Percentiles rank a stretch among this genome's conserved stretches.
These are phyloP conservation scores for Nannizziopsis barbatae DNA, from an alignment of 2,329 filamentous ascomycete genomes.

Conservation along the genomic window DNA sequence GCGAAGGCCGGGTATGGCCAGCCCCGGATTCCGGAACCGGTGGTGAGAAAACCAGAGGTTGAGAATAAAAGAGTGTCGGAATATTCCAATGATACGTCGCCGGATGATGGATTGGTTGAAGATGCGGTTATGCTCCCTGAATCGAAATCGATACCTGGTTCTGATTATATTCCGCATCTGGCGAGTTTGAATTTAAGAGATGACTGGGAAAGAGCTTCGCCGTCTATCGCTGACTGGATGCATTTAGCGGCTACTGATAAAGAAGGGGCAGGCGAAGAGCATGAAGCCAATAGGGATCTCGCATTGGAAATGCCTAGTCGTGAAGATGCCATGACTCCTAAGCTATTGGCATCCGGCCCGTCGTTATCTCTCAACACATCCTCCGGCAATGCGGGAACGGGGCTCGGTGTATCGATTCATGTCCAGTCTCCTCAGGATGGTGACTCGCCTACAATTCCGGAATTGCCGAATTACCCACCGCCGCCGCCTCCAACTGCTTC, in stretches of 20 bases:
- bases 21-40: slow-evolving; percentile 14
- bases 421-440: slow-evolving; percentile 25
- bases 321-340: slow-evolving; percentile 23
- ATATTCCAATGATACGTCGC: slow-evolving; percentile 1
- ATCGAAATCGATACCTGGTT: slow-evolving; percentile 18
- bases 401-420: slow-evolving; percentile 38
- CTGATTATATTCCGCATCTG: slow-evolving; percentile 27
- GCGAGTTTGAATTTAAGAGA: slow-evolving; percentile 37
- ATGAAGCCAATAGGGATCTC: neutral
- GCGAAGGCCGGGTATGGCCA: slow-evolving; percentile 25
- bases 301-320: neutral
- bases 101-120: slow-evolving; percentile 24
- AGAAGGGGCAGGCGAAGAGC: neutral
- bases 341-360: slow-evolving; percentile 14
- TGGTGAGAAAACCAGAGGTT: neutral
- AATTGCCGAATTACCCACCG: slow-evolving; percentile 36
- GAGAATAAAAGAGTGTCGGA: slow-evolving; percentile 1
- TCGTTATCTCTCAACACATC: slow-evolving; percentile 3
- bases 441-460: slow-evolving; percentile 22
- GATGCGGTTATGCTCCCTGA: slow-evolving; percentile 26
- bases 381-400: slow-evolving; percentile 23
- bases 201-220: slow-evolving; percentile 41
- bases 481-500: slow-evolving; percentile 35
- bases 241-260: slow-evolving; percentile 34
- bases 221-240: slow-evolving; percentile 42